Conservation (phyloP, 352 stramenopile genomes). For the Pythium myriotylum region DNA sequence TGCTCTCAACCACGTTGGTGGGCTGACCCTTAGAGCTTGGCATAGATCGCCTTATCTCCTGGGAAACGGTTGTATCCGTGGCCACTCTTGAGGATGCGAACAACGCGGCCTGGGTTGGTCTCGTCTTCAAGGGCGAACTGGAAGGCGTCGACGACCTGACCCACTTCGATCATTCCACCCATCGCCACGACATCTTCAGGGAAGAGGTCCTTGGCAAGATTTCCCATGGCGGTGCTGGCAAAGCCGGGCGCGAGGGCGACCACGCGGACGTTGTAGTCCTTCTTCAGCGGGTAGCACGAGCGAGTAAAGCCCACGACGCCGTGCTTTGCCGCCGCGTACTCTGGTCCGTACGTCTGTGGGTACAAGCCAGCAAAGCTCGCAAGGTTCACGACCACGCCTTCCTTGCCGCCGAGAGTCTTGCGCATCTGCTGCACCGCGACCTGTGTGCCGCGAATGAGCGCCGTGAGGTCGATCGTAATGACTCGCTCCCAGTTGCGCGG, state of each 20-base stretch:
- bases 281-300: constrained; percentile 61
- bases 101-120: constrained; percentile 60
- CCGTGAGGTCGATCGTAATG: constrained; percentile 72
- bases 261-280: constrained; percentile 69
- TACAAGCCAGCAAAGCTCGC: constrained; percentile 64
- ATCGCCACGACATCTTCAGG: constrained; percentile 56
- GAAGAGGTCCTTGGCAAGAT: constrained; percentile 35
- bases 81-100: constrained; percentile 54
- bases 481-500: constrained; percentile 58
- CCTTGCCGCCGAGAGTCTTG: constrained; percentile 56
- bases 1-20: neutral
- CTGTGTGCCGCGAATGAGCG: constrained; percentile 71
- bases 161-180: constrained; percentile 45
- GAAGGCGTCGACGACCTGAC: constrained; percentile 61
- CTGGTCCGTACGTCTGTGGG: constrained; percentile 52
- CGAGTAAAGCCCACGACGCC: constrained; percentile 76
- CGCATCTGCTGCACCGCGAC: constrained; percentile 63
- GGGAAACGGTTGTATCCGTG: constrained; percentile 64
- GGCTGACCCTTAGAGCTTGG: constrained; percentile 52
- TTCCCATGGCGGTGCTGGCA: constrained; percentile 69
- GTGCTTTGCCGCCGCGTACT: constrained; percentile 76
- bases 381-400: constrained; percentile 75
- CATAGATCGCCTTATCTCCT: constrained; percentile 75
- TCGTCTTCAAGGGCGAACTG: constrained; percentile 45
- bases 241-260: constrained; percentile 74